phyloP scores from a whole-genome alignment of 2,329 filamentous ascomycete genomes.

The Fusarium sororula region DNA sequence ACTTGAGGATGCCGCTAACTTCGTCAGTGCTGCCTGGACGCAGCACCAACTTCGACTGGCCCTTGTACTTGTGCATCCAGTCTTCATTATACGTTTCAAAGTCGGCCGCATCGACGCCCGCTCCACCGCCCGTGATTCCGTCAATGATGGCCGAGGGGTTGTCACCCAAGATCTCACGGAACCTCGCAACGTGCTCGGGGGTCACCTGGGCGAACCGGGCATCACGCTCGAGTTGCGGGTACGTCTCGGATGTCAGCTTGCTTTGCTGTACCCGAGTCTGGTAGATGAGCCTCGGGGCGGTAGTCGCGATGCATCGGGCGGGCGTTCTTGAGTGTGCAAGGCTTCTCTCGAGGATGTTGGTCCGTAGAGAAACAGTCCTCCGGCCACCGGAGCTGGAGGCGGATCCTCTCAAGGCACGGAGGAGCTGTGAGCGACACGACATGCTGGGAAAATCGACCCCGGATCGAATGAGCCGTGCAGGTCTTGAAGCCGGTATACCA shows the following conservation, averaged over 20 bases:
- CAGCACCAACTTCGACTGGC: slow-evolving; percentile 86
- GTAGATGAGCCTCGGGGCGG: slow-evolving; percentile 42
- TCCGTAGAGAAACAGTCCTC: slow-evolving; percentile 23
- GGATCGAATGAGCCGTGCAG: slow-evolving; percentile 20
- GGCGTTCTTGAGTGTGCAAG: slow-evolving; percentile 11
- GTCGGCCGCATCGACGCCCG: slow-evolving; percentile 76
- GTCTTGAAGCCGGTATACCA: background rate
- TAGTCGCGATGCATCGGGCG: slow-evolving; percentile 43
- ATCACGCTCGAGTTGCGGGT: slow-evolving; percentile 84
- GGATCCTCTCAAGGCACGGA: slow-evolving; percentile 39
- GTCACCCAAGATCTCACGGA: slow-evolving; percentile 81
- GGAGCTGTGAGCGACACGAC: slow-evolving; percentile 40
- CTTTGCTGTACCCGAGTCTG: slow-evolving; percentile 33
- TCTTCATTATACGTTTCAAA: slow-evolving; percentile 94
- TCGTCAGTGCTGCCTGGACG: slow-evolving; percentile 87
- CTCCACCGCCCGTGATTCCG: slow-evolving; percentile 73
- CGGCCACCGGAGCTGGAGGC: slow-evolving; percentile 18
- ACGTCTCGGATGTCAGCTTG: slow-evolving; percentile 86
- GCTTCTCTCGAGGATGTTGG: slow-evolving; percentile 4
- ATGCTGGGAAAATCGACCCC: slow-evolving; percentile 18
- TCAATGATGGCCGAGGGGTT: slow-evolving; percentile 81
- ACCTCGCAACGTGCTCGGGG: slow-evolving; percentile 81
- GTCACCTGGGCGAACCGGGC: slow-evolving; percentile 78
- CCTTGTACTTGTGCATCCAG: slow-evolving; percentile 99
- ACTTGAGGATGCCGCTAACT: slow-evolving; percentile 88